Conservation (phyloP, 306 rosid genomes). For the Pachyrhizus erosus region DNA sequence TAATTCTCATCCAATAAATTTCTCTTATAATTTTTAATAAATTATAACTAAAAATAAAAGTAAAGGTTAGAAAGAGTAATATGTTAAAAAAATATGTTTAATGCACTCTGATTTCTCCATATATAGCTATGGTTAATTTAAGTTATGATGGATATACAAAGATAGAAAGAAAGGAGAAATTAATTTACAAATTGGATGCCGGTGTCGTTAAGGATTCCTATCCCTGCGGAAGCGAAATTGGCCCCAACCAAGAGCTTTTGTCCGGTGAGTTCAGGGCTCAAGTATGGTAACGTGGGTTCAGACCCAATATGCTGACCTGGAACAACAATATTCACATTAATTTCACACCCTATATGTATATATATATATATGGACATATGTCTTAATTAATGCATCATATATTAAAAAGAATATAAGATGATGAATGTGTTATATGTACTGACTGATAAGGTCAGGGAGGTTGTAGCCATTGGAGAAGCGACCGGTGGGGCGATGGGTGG, state of each 20-base stretch:
- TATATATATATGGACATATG: background rate
- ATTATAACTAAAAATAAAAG: too few species aligned
- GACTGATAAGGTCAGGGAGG: slow-evolving; percentile 65
- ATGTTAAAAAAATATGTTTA: too few species aligned
- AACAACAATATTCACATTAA: background rate
- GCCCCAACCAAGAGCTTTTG: slow-evolving; percentile 63
- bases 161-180: background rate
- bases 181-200: slow-evolving; percentile 61
- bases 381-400: too few species aligned
- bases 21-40: too few species aligned
- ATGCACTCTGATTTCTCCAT: too few species aligned
- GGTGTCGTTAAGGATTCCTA: slow-evolving; percentile 77
- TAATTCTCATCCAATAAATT: too few species aligned
- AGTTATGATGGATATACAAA: too few species aligned
- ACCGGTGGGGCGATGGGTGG: slow-evolving; percentile 63
- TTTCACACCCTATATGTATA: background rate
- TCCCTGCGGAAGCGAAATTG: slow-evolving; percentile 76
- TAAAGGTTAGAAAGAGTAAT: too few species aligned
- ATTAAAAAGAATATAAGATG: too few species aligned
- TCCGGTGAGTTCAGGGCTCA: slow-evolving; percentile 57
- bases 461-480: slow-evolving; percentile 75
- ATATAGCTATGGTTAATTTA: background rate
- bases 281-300: slow-evolving; percentile 61
- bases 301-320: slow-evolving; percentile 60
- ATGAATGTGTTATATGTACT: background rate